These are phyloP conservation scores for Trichoderma atrobrunneum DNA, from an alignment of 2,329 filamentous ascomycete genomes.

Conservation along the genomic window DNA sequence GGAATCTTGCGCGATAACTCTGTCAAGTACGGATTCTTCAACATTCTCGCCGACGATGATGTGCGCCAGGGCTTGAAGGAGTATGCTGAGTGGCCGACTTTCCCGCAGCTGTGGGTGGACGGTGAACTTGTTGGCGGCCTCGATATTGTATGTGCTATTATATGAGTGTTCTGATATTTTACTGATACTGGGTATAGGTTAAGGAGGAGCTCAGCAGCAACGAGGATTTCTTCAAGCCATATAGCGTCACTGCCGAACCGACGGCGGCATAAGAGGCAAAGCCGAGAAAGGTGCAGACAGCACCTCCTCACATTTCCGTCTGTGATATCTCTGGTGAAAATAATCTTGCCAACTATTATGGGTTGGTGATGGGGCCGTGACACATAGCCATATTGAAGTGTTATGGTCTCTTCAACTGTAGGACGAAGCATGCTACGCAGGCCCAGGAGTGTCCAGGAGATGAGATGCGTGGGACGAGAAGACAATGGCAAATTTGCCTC, in stretches of 20 bases:
- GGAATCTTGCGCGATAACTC: slow-evolving; percentile 81
- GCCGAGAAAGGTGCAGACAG: neutral
- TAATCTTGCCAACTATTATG: neutral
- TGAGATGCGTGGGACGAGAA: neutral
- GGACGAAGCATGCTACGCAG: neutral
- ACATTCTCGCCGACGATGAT: slow-evolving; percentile 96
- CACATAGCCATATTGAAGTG: neutral
- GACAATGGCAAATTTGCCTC: neutral
- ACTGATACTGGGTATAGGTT: slow-evolving; percentile 55
- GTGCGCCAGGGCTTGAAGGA: slow-evolving; percentile 95
- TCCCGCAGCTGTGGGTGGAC: slow-evolving; percentile 88
- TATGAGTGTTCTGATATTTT: neutral
- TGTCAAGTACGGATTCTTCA: slow-evolving; percentile 98
- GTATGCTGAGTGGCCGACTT: slow-evolving; percentile 98
- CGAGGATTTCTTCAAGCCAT: slow-evolving; percentile 76
- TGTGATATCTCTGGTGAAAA: neutral
- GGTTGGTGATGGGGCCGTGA: neutral
- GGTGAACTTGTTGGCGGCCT: slow-evolving; percentile 90
- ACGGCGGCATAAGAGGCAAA: slow-evolving; percentile 33
- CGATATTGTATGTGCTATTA: slow-evolving; percentile 75
- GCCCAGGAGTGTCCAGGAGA: neutral
- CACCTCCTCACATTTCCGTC: neutral
- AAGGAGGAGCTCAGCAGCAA: slow-evolving; percentile 90
- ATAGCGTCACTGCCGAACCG: slow-evolving; percentile 53
- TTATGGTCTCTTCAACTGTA: neutral